Evolutionary conservation across 2,329 filamentous ascomycete species (phyloP).

Genomic region (Thyridium curvatum): DNA sequence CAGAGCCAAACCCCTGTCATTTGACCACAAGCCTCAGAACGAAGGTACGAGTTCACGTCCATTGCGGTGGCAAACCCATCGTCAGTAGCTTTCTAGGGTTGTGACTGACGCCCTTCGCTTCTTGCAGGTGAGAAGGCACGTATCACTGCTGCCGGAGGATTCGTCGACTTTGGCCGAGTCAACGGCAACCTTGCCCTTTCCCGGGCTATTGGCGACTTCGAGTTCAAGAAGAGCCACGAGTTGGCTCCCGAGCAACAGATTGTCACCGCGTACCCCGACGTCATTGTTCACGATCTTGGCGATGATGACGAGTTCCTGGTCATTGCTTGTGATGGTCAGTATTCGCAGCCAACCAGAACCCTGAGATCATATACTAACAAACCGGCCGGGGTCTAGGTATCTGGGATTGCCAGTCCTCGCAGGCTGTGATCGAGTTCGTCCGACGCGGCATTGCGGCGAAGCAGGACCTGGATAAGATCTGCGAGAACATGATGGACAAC

Average conservation of each 20-base stretch:
- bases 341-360: not conserved
- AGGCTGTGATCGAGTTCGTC: conserved; percentile 95
- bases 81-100: not conserved
- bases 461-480: conserved; percentile 90
- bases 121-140: conserved; percentile 81
- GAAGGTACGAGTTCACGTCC: conserved; percentile 64
- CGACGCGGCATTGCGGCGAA: conserved; percentile 93
- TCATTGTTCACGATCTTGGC: conserved; percentile 81
- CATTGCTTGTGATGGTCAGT: conserved; percentile 83
- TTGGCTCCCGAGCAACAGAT: conserved; percentile 98
- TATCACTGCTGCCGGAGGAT: conserved; percentile 91
- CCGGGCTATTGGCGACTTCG: conserved; percentile 96
- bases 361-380: not conserved
- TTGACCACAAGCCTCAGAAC: conserved; percentile 98
- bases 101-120: not conserved
- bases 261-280: conserved; percentile 93
- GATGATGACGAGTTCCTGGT: conserved; percentile 95
- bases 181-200: conserved; percentile 97
- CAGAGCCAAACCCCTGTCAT: conserved; percentile 94
- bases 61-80: no score
- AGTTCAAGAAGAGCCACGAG: conserved; percentile 99
- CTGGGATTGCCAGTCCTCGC: conserved; percentile 98
- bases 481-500: conserved; percentile 99
- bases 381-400: conserved; percentile 58
- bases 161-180: conserved; percentile 96